phyloP scores from a whole-genome alignment of 2,329 filamentous ascomycete genomes.

The Plenodomus lindquistii region DNA sequence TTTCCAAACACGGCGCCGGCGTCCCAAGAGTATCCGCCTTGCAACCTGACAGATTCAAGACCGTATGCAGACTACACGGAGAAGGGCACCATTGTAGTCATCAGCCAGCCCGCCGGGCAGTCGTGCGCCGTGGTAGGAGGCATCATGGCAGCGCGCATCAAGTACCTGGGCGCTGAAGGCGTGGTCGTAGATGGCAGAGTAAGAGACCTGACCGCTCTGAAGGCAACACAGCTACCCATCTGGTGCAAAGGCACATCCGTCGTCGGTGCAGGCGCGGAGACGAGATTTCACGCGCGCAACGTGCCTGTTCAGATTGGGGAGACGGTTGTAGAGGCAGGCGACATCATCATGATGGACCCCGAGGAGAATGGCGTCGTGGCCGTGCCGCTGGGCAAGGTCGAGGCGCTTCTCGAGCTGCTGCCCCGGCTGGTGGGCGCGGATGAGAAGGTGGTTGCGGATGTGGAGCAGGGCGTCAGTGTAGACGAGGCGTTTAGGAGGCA shows the following conservation, averaged over 20 bases:
- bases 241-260: conserved; percentile 62
- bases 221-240: conserved; percentile 60
- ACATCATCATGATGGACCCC: conserved; percentile 71
- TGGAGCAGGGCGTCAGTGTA: conserved; percentile 64
- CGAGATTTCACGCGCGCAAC: conserved; percentile 59
- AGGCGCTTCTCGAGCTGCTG: conserved; percentile 61
- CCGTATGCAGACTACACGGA: conserved; percentile 72
- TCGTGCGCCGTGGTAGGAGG: conserved; percentile 75
- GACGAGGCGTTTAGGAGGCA: conserved; percentile 68
- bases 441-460: conserved; percentile 57
- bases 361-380: conserved; percentile 68
- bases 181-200: conserved; percentile 71
- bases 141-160: conserved; percentile 74
- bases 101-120: conserved; percentile 68
- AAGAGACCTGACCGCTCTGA: conserved; percentile 66
- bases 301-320: conserved; percentile 46
- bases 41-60: conserved; percentile 41
- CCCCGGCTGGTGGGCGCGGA: conserved; percentile 52
- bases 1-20: conserved; percentile 38
- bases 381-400: conserved; percentile 65
- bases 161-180: conserved; percentile 61
- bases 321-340: conserved; percentile 52
- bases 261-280: conserved; percentile 61
- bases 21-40: conserved; percentile 36
- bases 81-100: conserved; percentile 64